These are phyloP conservation scores for Beauveria bassiana DNA, from an alignment of 2,329 filamentous ascomycete species.

Conservation along the genomic window DNA sequence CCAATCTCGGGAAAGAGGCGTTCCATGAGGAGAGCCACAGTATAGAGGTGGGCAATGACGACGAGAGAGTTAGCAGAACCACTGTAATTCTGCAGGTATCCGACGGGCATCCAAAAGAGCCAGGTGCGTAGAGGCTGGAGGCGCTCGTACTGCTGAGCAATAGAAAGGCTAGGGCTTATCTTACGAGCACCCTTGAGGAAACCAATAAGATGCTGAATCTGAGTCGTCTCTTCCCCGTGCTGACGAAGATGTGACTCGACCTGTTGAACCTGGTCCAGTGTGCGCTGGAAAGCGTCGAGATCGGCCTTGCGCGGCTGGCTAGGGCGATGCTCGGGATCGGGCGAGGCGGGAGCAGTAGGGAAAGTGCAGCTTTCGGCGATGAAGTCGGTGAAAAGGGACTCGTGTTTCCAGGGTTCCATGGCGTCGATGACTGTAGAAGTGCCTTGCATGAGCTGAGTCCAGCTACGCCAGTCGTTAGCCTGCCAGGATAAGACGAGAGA, in stretches of 20 bases:
- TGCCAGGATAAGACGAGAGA: constrained; percentile 94
- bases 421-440: constrained; percentile 83
- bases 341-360: constrained; percentile 57
- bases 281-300: constrained; percentile 58
- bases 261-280: constrained; percentile 58
- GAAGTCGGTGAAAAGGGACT: constrained; percentile 78
- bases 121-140: constrained; percentile 82
- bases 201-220: constrained; percentile 60
- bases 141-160: constrained; percentile 82
- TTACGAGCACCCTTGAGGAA: constrained; percentile 68
- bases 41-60: constrained; percentile 87
- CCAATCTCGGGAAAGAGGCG: constrained; percentile 88
- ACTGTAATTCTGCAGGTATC: constrained; percentile 68
- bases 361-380: constrained; percentile 73
- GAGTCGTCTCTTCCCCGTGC: constrained; percentile 60
- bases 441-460: constrained; percentile 88
- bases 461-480: constrained; percentile 89
- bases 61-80: constrained; percentile 71
- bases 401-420: constrained; percentile 87
- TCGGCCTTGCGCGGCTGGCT: constrained; percentile 62
- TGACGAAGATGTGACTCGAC: constrained; percentile 62
- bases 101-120: constrained; percentile 92
- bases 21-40: constrained; percentile 78
- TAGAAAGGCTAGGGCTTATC: constrained; percentile 59
- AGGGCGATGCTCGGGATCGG: constrained; percentile 52